Evolutionary conservation across 2,329 filamentous ascomycete genomes (phyloP).

Genomic region (Capronia epimyces): DNA sequence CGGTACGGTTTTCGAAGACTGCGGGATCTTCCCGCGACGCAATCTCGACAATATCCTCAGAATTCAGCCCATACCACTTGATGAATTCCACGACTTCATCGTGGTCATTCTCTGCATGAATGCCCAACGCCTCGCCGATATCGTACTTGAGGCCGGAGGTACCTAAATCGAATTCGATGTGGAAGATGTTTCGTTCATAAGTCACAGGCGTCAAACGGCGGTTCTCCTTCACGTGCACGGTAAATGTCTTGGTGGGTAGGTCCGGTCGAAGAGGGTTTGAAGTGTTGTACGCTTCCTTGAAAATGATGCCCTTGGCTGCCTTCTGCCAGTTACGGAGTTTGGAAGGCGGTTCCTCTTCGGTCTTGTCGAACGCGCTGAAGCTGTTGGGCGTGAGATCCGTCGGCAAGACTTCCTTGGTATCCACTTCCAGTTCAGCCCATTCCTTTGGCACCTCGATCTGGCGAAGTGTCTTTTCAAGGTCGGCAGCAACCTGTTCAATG

Average conservation of each 20-base stretch:
- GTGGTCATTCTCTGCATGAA: constrained; percentile 90
- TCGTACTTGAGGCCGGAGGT: constrained; percentile 88
- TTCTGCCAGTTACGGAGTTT: constrained; percentile 72
- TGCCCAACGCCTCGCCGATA: constrained; percentile 93
- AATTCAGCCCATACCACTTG: constrained; percentile 76
- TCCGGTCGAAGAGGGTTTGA: constrained; percentile 73
- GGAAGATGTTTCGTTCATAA: constrained; percentile 99
- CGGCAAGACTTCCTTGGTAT: constrained; percentile 52
- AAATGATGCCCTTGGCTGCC: constrained; percentile 78
- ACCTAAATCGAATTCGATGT: constrained; percentile 97
- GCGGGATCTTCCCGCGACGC: constrained; percentile 72
- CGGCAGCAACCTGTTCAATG: constrained; percentile 55
- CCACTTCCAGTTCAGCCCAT: constrained; percentile 69
- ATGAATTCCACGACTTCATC: constrained; percentile 78
- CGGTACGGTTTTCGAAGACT: constrained; percentile 78
- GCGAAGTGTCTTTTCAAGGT: constrained; percentile 64
- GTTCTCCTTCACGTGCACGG: constrained; percentile 90
- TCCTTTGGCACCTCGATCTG: constrained; percentile 68
- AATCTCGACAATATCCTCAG: constrained; percentile 82
- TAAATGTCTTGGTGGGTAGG: constrained; percentile 74
- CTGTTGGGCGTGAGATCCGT: constrained; percentile 68
- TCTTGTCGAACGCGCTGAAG: constrained; percentile 74
- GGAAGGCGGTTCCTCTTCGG: constrained; percentile 61
- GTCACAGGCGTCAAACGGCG: constrained; percentile 78
- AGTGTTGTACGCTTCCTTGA: constrained; percentile 90